Percentiles rank a stretch among this genome's conserved stretches.
Evolutionary conservation across 1,139 yeast species (phyloP).

Genomic region (Blastobotrys petasosporus): DNA sequence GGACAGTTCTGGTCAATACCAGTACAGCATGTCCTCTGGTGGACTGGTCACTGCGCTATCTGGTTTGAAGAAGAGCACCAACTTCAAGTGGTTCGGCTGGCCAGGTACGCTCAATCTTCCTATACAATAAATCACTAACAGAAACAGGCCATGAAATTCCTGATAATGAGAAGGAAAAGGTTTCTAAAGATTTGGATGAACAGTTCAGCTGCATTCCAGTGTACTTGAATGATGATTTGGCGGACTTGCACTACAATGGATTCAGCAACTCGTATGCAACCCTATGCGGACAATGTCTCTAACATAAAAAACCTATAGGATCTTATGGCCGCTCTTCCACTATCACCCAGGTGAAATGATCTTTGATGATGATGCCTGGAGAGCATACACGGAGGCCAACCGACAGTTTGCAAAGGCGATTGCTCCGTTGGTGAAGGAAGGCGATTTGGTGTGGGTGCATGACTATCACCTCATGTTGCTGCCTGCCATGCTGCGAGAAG

Average conservation of each 20-base stretch:
- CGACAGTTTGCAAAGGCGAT: conserved; percentile 72
- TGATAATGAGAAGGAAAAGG: conserved; percentile 61
- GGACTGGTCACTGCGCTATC: conserved; percentile 95
- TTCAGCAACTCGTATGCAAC: conserved; percentile 57
- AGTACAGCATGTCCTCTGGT: conserved; percentile 86
- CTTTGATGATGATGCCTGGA: conserved; percentile 97
- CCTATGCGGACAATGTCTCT: conserved; percentile 25
- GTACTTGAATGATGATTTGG: conserved; percentile 77
- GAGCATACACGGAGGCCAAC: conserved; percentile 94
- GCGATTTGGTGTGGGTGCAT: conserved; percentile 95
- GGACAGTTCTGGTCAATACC: conserved; percentile 58
- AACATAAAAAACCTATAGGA: conserved; percentile 27
- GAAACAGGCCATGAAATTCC: conserved; percentile 70
- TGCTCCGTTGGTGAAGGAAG: conserved; percentile 64
- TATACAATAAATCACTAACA: background rate
- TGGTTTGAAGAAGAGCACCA: conserved; percentile 77
- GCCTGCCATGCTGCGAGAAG: conserved; percentile 80
- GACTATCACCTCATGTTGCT: conserved; percentile 95
- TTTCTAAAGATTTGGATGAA: conserved; percentile 61
- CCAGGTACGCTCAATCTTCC: conserved; percentile 41
- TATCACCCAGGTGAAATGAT: conserved; percentile 99
- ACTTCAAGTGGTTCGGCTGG: conserved; percentile 99
- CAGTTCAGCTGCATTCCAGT: conserved; percentile 90
- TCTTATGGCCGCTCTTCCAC: conserved; percentile 96
- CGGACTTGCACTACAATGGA: conserved; percentile 95